Conservation (phyloP, 352 stramenopile species). For the Phytophthora hibernalis region DNA sequence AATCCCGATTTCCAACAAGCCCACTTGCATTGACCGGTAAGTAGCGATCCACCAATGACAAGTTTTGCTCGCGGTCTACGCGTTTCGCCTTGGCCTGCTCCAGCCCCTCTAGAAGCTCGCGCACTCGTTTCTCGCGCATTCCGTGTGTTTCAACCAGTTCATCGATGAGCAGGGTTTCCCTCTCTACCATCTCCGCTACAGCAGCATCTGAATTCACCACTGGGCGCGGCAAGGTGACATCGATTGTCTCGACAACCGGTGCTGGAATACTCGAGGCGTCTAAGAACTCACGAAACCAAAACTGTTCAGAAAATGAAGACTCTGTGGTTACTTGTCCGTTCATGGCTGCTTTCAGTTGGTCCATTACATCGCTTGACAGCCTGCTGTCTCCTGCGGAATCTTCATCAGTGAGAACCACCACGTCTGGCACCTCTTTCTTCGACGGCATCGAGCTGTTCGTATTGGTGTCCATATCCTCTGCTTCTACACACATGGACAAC, state of each 20-base stretch:
- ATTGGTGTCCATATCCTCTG: constrained; percentile 21
- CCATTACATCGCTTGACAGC: constrained; percentile 21
- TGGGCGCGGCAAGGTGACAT: constrained; percentile 28
- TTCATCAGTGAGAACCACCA: constrained; percentile 46
- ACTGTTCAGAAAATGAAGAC: constrained; percentile 55
- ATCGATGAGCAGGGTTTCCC: constrained; percentile 55
- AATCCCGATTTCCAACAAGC: constrained; percentile 74
- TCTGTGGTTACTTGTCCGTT: constrained; percentile 56
- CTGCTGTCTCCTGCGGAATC: constrained; percentile 27
- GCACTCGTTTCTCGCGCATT: constrained; percentile 64
- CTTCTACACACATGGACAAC: constrained; percentile 14
- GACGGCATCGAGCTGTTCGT: constrained; percentile 5
- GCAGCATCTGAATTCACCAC: constrained; percentile 8
- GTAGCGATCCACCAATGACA: constrained; percentile 77
- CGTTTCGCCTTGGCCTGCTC: constrained; percentile 55
- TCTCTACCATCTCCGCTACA: constrained; percentile 23
- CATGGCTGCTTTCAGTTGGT: constrained; percentile 30
- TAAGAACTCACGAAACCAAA: constrained; percentile 64
- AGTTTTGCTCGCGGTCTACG: constrained; percentile 53
- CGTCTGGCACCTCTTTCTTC: constrained; percentile 11
- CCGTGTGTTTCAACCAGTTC: constrained; percentile 57
- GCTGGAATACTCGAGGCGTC: constrained; percentile 25
- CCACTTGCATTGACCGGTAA: constrained; percentile 58
- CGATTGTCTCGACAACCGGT: constrained; percentile 18
- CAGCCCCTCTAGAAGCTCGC: constrained; percentile 57